Evolutionary conservation across 768 basidiomycete species (phyloP), one percentile per base, ranked within the genome.

Genomic region (Phylloporus sp.): DNA sequence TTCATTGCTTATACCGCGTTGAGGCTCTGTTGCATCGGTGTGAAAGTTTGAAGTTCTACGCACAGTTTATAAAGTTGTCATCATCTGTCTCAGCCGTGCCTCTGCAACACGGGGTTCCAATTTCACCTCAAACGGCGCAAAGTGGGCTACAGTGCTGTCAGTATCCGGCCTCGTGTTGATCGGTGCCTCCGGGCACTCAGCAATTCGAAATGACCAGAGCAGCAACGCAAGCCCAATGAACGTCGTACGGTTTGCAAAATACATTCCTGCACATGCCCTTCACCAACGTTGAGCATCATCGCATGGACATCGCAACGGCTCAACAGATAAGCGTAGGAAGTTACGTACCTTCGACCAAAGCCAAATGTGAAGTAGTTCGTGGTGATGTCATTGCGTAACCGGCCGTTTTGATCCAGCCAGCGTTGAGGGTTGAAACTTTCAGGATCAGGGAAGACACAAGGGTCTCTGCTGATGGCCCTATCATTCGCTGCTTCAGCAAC

Each of bases 261-360:
- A 74, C 57, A 78, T 78, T 2, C 84, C 84, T 0, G 82, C 81
- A 53, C 84, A 87, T 1, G 84, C 74, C 32, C 83, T 78, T 10
- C 23, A 1, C 13, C 5, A 12, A 18, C 1, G 16, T 9, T 28
- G 1, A 18, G 11, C 6, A 28, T 18, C 1, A 4, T 10, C n/a
- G n/a, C n/a, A n/a, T n/a, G n/a, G n/a, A n/a, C n/a, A n/a, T n/a
- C n/a, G n/a, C n/a, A n/a, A n/a, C n/a, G n/a, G n/a, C n/a, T n/a
- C n/a, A n/a, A 9, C 16, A 11, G 20, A 24, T 23, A 16, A 20
- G 12, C 32, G 15, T 10, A 10, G 8, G 22, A 7, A 15, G n/a
- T n/a, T 1, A 27, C 59, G 7, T 50, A 69, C 72, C 61, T 52
- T 57, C 78, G 63, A 13, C 81, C 81, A 55, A 80, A 82, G 1